Evolutionary conservation across 2,329 filamentous ascomycete species (phyloP).

Genomic region (Daldinia eschscholtzii): DNA sequence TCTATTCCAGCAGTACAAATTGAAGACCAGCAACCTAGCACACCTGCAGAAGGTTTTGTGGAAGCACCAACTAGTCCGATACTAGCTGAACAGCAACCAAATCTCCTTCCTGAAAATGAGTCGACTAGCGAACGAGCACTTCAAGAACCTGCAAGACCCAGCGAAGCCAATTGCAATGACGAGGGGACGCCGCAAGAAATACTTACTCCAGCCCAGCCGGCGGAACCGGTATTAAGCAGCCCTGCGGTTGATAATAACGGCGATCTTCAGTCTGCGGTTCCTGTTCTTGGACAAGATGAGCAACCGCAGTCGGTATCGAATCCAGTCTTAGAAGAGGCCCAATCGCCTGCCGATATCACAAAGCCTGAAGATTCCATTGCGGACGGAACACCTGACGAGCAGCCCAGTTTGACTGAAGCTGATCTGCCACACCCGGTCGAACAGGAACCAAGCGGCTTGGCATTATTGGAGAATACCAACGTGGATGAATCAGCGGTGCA

Average conservation of each 20-base stretch:
- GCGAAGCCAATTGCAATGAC: conserved; percentile 19
- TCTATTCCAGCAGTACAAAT: conserved; percentile 7
- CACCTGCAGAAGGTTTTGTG: conserved; percentile 1
- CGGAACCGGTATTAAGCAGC: conserved; percentile 13
- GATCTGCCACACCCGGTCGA: conserved; percentile 23
- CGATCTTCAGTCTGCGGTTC: conserved; percentile 12
- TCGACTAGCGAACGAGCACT: conserved; percentile 13
- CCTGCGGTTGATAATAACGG: not conserved
- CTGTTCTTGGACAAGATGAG: conserved; percentile 21
- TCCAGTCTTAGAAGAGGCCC: conserved; percentile 19
- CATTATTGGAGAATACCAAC: conserved; percentile 36
- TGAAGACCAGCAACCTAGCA: conserved; percentile 18
- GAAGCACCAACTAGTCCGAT: conserved; percentile 18
- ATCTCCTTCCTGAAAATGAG: conserved; percentile 2
- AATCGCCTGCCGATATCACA: conserved; percentile 25
- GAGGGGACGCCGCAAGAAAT: conserved; percentile 16
- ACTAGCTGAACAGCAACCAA: conserved; percentile 16
- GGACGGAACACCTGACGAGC: conserved; percentile 26
- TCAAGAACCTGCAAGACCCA: conserved; percentile 14
- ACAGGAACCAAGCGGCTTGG: conserved; percentile 32
- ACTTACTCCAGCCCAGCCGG: conserved; percentile 5
- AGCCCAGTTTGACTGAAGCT: conserved; percentile 27
- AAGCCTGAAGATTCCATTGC: conserved; percentile 20
- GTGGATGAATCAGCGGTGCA: conserved; percentile 43
- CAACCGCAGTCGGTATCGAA: conserved; percentile 11